Evolutionary conservation across 495 filamentous ascomycete species (phyloP).

Genomic region (Trichodelitschia bisporula): DNA sequence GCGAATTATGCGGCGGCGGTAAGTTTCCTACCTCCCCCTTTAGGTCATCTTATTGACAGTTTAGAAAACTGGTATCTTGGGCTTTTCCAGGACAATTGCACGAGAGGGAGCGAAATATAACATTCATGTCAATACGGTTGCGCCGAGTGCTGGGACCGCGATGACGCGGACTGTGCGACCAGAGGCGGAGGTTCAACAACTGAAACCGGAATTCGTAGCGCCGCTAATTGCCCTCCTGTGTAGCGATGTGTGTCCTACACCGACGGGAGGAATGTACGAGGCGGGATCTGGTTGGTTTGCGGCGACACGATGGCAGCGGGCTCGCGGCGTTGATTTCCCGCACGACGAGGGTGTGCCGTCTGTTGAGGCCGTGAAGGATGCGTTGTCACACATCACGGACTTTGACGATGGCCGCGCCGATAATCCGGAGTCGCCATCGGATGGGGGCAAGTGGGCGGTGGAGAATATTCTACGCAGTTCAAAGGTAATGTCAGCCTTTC

Average conservation of each 20-base stretch:
- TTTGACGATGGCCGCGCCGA: slow-evolving; percentile 5
- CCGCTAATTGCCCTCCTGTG: slow-evolving; percentile 4
- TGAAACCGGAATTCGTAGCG: slow-evolving; percentile 5
- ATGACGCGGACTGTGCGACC: slow-evolving; percentile 5
- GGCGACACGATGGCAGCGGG: slow-evolving; percentile 4
- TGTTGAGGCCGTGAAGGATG: slow-evolving; percentile 3
- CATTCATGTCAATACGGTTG: slow-evolving; percentile 5
- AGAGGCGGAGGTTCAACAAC: slow-evolving; percentile 3
- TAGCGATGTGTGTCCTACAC: slow-evolving; percentile 3
- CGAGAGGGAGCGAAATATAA: slow-evolving; percentile 7
- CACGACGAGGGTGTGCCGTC: slow-evolving; percentile 5
- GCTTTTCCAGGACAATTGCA: slow-evolving; percentile 3
- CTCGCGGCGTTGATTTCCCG: slow-evolving; percentile 4
- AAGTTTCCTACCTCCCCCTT: too few species aligned
- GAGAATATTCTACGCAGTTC: slow-evolving; percentile 3
- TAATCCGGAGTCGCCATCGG: slow-evolving; percentile 4
- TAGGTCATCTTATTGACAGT: too few species aligned
- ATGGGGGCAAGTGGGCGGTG: slow-evolving; percentile 4
- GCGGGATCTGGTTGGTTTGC: slow-evolving; percentile 4
- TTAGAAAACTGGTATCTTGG: slow-evolving; percentile 6
- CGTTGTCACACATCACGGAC: slow-evolving; percentile 3
- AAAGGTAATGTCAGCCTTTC: not conserved
- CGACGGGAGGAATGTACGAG: slow-evolving; percentile 3
- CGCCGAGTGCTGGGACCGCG: slow-evolving; percentile 4
- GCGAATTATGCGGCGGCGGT: slow-evolving; percentile 8